A percentile compares a stretch with the other conserved stretches of the same genome.
phyloP scores from a whole-genome alignment of 2,329 filamentous ascomycete genomes.

The Rutstroemia sp. region DNA sequence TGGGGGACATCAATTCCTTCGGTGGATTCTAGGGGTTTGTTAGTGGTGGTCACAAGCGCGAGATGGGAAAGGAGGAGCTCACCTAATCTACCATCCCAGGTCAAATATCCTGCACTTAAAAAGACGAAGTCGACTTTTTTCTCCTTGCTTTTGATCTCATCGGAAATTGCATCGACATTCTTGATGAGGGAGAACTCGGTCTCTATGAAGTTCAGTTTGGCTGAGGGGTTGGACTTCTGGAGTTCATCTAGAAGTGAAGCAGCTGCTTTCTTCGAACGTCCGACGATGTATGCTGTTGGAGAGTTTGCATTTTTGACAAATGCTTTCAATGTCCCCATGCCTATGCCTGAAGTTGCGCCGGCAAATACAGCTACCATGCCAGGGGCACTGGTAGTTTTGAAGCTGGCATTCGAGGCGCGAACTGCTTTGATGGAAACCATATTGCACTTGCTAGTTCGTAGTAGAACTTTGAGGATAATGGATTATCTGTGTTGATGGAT shows the following conservation, averaged over 20 bases:
- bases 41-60: not conserved
- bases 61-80: not conserved
- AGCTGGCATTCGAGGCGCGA: conserved; percentile 33
- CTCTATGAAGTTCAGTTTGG: conserved; percentile 40
- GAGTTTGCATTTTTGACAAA: conserved; percentile 35
- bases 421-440: conserved; percentile 30
- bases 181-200: conserved; percentile 42
- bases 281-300: conserved; percentile 45
- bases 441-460: not conserved
- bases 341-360: conserved; percentile 49
- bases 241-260: conserved; percentile 35
- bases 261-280: conserved; percentile 34
- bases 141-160: conserved; percentile 38
- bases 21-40: conserved; percentile 37
- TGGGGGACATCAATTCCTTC: conserved; percentile 49
- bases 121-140: conserved; percentile 40
- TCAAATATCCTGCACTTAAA: conserved; percentile 34
- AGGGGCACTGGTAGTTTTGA: conserved; percentile 23
- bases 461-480: not conserved
- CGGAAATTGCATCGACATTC: conserved; percentile 42
- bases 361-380: conserved; percentile 43
- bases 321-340: conserved; percentile 39
- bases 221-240: conserved; percentile 35
- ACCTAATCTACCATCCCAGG: conserved; percentile 25
- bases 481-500: too few species aligned